Conservation (phyloP, 108 stramenopile genomes). For the Nitzschia inconspicua region DNA sequence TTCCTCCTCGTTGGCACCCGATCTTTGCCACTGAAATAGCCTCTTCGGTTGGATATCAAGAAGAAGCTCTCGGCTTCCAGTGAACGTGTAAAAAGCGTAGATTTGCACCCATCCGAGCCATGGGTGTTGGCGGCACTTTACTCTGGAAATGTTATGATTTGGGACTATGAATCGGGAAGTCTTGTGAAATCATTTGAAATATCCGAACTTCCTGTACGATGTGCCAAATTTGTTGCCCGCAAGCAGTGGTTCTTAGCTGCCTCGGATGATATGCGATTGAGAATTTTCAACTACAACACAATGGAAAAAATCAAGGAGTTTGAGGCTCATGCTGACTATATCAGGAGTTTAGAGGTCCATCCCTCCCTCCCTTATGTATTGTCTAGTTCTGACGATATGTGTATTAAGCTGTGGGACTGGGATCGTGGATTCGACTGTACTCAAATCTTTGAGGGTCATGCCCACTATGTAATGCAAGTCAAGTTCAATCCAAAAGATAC, state of each 20-base stretch:
- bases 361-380: constrained; percentile 94
- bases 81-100: constrained; percentile 97
- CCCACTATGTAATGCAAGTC: constrained; percentile 99
- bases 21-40: constrained; percentile 46
- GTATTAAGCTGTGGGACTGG: constrained; percentile 99
- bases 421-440: constrained; percentile 94
- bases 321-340: constrained; percentile 99
- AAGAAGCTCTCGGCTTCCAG: constrained; percentile 86
- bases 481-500: constrained; percentile 99
- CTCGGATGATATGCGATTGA: constrained; percentile 90
- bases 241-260: constrained; percentile 96
- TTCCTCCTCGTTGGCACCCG: background rate
- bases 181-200: constrained; percentile 94
- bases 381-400: constrained; percentile 93
- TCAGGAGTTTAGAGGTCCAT: constrained; percentile 96
- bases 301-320: constrained; percentile 98
- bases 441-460: constrained; percentile 96
- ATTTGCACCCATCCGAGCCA: constrained; percentile 95
- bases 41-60: constrained; percentile 85
- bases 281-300: constrained; percentile 99
- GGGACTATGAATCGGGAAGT: constrained; percentile 90
- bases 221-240: constrained; percentile 95
- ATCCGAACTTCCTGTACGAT: constrained; percentile 92
- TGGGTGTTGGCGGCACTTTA: constrained; percentile 98
- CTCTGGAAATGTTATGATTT: constrained; percentile 97